Evolutionary conservation across 1,284 basidiomycete species (phyloP), one percentile per base, ranked within the genome.

Genomic region (Xanthoconium separans): DNA sequence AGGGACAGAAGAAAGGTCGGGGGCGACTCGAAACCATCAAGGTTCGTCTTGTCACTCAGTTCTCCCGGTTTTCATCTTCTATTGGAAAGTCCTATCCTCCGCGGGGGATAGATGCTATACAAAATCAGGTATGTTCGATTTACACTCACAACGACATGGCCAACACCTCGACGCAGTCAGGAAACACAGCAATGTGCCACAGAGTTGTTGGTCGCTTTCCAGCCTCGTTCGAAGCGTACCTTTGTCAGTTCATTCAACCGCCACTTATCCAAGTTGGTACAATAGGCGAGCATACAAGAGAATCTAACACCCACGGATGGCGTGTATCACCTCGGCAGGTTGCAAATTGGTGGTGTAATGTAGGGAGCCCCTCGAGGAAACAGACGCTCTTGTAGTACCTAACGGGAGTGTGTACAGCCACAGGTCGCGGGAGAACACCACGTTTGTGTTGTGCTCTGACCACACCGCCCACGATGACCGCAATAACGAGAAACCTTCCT

Each of bases 141-240:
- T 27, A 93, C 87, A 95, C 95, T 65, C 93, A 96, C 68, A 91
- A 92, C 57, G 85, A 88, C 61, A 80, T 96, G 51, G 79, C 82
- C 4, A 80, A 77, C 12, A 83, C 93, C 44, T 71, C 95, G 2
- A n/a, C n/a, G n/a, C n/a, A n/a, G n/a, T n/a, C n/a, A n/a, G 22
- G 22, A 22, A 22, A 22, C 22, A 22, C 22, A 84, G 37, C 89
- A 89, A 67, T n/a, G 74, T 84, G 30, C 69, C 70, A 65, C 65
- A 45, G 47, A 4, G 4, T 16, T 22, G n/a, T 27, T 9, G n/a
- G 3, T 39, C 13, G 4, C 9, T 29, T 27, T 39, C 6, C 15
- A 2, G 27, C 7, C 44, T 43, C 10, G 27, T 42, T 40, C 12
- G 27, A 59, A 6, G 18, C 22, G 9, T 3, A 22, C 22, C 22